Conservation (phyloP, 2,329 filamentous ascomycete genomes). For the Phialophora chinensis region DNA sequence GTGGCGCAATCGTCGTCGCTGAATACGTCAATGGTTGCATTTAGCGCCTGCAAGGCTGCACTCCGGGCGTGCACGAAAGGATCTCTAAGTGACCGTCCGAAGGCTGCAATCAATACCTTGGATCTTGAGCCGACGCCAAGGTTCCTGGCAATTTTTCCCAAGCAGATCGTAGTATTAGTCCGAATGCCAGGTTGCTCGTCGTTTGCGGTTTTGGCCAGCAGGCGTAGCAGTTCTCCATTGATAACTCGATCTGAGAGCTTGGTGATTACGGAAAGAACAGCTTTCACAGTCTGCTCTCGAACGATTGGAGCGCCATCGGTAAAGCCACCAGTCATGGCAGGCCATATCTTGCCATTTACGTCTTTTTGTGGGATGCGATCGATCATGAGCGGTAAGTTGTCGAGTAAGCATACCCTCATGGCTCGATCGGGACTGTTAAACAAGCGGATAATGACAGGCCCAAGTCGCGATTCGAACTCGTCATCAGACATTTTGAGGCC, state of each 20-base stretch:
- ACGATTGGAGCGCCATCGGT: conserved; percentile 90
- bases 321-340: conserved; percentile 92
- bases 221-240: conserved; percentile 88
- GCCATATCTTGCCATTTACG: conserved; percentile 96
- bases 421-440: conserved; percentile 92
- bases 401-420: conserved; percentile 86
- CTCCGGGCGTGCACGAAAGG: conserved; percentile 95
- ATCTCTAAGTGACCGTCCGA: conserved; percentile 84
- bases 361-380: conserved; percentile 85
- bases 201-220: conserved; percentile 93
- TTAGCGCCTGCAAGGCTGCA: conserved; percentile 82
- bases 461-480: conserved; percentile 84
- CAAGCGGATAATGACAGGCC: conserved; percentile 82
- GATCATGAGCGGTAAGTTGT: conserved; percentile 89
- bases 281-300: conserved; percentile 93
- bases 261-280: conserved; percentile 81
- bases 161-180: conserved; percentile 96
- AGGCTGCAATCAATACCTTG: conserved; percentile 92
- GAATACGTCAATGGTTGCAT: conserved; percentile 84
- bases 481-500: conserved; percentile 83
- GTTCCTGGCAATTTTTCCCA: conserved; percentile 94
- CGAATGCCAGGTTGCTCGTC: conserved; percentile 97
- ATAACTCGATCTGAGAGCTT: conserved; percentile 92
- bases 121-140: conserved; percentile 75
- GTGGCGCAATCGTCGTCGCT: conserved; percentile 85